Evolutionary conservation across 139 green algal genomes (phyloP).

Genomic region (Pleodorina starrii): DNA sequence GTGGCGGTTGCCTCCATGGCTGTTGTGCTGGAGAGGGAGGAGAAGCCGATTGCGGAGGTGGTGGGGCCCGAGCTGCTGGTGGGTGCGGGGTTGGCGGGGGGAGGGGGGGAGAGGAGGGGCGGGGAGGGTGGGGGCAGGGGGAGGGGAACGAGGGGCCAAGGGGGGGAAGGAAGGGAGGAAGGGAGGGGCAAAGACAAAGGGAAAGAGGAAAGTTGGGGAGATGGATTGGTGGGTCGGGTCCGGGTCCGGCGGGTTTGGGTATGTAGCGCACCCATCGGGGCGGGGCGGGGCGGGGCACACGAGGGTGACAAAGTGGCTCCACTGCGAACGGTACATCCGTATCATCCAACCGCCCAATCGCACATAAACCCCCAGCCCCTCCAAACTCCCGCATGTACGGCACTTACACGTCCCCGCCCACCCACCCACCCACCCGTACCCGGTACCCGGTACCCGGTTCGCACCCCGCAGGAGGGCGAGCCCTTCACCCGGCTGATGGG

Average conservation of each 20-base stretch:
- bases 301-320: too few relatives aligned
- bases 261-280: too few relatives aligned
- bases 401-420: background rate
- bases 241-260: too few relatives aligned
- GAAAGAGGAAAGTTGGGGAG: too few relatives aligned
- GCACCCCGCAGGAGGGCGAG: slow-evolving; percentile 47
- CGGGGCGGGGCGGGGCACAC: too few relatives aligned
- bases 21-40: slow-evolving; percentile 47
- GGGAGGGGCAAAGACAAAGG: too few relatives aligned
- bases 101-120: background rate
- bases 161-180: background rate
- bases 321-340: too few relatives aligned
- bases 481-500: slow-evolving; percentile 46
- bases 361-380: too few relatives aligned
- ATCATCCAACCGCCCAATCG: too few relatives aligned
- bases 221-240: too few relatives aligned
- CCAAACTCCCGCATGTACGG: background rate
- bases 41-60: slow-evolving; percentile 49
- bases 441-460: too few relatives aligned
- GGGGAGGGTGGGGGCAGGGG: background rate
- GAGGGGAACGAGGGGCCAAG: background rate
- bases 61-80: slow-evolving; percentile 46
- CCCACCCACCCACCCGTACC: too few relatives aligned
- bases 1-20: slow-evolving; percentile 8
- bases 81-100: background rate